Evolutionary conservation across 1,284 basidiomycete genomes (phyloP), one percentile per base, ranked within the genome.

Genomic region (Paramarasmius palmivorus): DNA sequence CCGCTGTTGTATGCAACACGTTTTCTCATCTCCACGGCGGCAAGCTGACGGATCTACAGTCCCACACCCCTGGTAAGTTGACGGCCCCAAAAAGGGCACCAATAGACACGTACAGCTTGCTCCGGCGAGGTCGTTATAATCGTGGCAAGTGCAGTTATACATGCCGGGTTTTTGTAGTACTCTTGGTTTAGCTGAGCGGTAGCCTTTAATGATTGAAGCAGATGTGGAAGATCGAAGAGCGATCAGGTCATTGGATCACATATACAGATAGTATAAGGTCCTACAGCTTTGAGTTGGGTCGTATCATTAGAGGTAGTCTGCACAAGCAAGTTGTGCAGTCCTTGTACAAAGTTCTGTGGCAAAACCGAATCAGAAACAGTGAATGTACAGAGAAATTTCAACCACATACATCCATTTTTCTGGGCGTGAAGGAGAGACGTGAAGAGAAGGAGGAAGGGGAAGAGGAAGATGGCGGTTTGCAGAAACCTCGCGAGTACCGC

Each of bases 11-110:
- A 82, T 23, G 80, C 72, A 54, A 99, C 83, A 57, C 96, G 90
- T 79, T 99, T 99, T 62, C 97, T 82, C 66, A 98, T 80, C 76
- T 99, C 97, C 55, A 99, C 95, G n/a, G 95, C 94, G 48, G 95
- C 93, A 20, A 99, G 84, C 85, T 99, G 97, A 53, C 96, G 92
- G 57, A 98, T 88, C 94, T 97, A 41, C 20, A 46, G 20, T 37
- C 53, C 49, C 42, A 57, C 56, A 52, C 59, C 44, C 37, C 40
- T 56, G 44, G 42, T 5, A 50, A 50, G 38, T 4, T 34, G 23
- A n/a, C n/a, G n/a, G n/a, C n/a, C n/a, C n/a, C n/a, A n/a, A n/a
- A n/a, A n/a, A n/a, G n/a, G n/a, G n/a, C n/a, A n/a, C n/a, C n/a
- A n/a, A 50, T 55, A 37, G 46, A 49, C 38, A 77, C 84, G 64